phyloP scores from a whole-genome alignment of 257 asterid genomes.

The Petunia secreta region DNA sequence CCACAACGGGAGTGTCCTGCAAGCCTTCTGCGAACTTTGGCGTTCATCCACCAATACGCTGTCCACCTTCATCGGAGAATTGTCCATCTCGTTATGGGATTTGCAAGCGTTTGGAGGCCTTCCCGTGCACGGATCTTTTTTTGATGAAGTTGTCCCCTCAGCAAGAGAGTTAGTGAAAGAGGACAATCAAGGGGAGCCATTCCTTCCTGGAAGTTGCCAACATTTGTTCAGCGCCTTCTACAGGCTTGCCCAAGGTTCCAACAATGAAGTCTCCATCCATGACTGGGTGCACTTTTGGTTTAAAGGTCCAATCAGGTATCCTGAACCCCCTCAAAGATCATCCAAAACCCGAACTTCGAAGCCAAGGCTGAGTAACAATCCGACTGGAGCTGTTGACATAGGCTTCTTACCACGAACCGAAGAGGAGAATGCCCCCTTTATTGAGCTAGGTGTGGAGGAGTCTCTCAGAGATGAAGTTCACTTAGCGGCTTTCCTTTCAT shows the following conservation, averaged over 20 bases:
- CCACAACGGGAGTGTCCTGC: background rate
- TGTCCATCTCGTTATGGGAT: background rate
- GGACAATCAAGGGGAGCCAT: too few species aligned
- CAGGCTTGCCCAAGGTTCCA: background rate
- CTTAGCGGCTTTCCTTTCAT: background rate
- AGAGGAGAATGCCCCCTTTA: background rate
- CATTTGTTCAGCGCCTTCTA: background rate
- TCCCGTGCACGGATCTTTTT: background rate
- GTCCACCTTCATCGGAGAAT: background rate
- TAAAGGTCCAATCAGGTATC: background rate
- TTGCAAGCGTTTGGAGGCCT: background rate
- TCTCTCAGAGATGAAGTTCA: background rate
- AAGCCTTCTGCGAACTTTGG: background rate
- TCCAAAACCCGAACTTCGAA: too few species aligned
- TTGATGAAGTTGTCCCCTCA: background rate
- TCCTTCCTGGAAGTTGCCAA: background rate
- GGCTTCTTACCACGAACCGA: background rate
- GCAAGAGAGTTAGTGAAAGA: too few species aligned
- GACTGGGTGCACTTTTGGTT: background rate
- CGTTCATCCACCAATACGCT: background rate
- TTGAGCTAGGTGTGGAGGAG: background rate
- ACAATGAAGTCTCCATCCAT: background rate
- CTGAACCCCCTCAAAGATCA: background rate
- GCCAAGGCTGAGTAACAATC: too few species aligned
- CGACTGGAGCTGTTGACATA: too few species aligned